phyloP scores from a whole-genome alignment of 1,284 basidiomycete species.

The Athelia psychrophila region DNA sequence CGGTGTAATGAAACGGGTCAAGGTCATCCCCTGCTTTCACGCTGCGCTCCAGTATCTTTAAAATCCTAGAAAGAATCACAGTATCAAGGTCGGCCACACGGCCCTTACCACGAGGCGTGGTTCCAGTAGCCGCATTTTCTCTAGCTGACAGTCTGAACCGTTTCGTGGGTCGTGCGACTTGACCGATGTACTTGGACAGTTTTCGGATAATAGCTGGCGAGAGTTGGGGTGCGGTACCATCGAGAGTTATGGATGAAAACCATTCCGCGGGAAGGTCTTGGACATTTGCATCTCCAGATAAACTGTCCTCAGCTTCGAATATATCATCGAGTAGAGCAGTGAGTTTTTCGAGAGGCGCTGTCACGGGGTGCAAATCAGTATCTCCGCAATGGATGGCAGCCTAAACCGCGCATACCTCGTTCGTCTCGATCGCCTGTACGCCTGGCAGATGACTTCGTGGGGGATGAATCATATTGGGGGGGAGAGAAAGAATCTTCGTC shows the following conservation, averaged over 20 bases:
- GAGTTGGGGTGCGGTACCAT: constrained; percentile 58
- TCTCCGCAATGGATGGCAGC: constrained; percentile 7
- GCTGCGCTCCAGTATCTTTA: constrained; percentile 76
- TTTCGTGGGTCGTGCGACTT: constrained; percentile 63
- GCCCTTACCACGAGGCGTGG: constrained; percentile 47
- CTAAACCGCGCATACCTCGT: constrained; percentile 46
- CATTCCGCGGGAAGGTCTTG: constrained; percentile 58
- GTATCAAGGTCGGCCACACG: constrained; percentile 67
- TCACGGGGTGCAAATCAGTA: too few relatives aligned
- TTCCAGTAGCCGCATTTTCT: constrained; percentile 31
- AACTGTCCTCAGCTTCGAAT: constrained; percentile 83
- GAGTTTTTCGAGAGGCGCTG: constrained; percentile 78
- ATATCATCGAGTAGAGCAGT: constrained; percentile 76
- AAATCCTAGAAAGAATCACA: constrained; percentile 53
- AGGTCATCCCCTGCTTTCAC: constrained; percentile 71
- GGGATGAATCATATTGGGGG: constrained; percentile 22
- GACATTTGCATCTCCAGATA: constrained; percentile 62
- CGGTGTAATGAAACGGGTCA: constrained; percentile 52
- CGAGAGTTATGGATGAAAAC: constrained; percentile 62
- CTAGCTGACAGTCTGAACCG: constrained; percentile 44
- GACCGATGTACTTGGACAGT: constrained; percentile 62
- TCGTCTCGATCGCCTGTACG: constrained; percentile 76
- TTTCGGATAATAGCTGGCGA: constrained; percentile 62
- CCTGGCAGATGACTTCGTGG: constrained; percentile 45
- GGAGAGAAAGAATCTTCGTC: constrained; percentile 40